These are phyloP conservation scores for Zalaria sp. DNA, from an alignment of 2,329 filamentous ascomycete genomes.

Conservation along the genomic window DNA sequence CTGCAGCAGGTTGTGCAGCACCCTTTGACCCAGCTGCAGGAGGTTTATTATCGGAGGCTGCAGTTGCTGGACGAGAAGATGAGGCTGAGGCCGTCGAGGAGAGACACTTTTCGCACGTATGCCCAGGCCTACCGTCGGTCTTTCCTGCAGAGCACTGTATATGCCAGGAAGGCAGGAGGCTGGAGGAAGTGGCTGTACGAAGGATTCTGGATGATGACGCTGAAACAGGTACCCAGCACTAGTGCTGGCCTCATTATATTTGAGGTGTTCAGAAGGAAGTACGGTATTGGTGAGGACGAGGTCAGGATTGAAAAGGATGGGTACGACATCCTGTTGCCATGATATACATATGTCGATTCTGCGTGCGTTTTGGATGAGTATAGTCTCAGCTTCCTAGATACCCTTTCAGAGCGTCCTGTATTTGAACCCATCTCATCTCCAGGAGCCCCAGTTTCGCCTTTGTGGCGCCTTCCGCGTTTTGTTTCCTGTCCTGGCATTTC, in stretches of 20 bases:
- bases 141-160: constrained; percentile 42
- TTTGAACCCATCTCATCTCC: constrained; percentile 23
- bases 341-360: constrained; percentile 6
- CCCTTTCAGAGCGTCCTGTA: constrained; percentile 12
- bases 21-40: constrained; percentile 56
- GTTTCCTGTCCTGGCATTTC: constrained; percentile 4
- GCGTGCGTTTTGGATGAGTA: not conserved
- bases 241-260: constrained; percentile 68
- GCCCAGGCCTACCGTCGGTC: constrained; percentile 59
- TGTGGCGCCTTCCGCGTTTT: constrained; percentile 1
- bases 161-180: constrained; percentile 44
- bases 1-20: constrained; percentile 57
- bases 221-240: constrained; percentile 63
- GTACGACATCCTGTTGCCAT: constrained; percentile 54
- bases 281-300: constrained; percentile 47
- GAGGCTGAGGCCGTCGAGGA: constrained; percentile 2
- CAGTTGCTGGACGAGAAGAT: constrained; percentile 53
- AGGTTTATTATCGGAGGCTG: constrained; percentile 58
- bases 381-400: constrained; percentile 1
- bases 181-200: constrained; percentile 53
- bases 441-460: constrained; percentile 6
- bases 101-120: constrained; percentile 47
- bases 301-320: constrained; percentile 54
- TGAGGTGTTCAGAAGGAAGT: constrained; percentile 60
- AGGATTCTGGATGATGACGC: constrained; percentile 58